Evolutionary conservation across 352 stramenopile species (phyloP), one percentile per base, ranked within the genome.

Genomic region (Phytophthora syringae): DNA sequence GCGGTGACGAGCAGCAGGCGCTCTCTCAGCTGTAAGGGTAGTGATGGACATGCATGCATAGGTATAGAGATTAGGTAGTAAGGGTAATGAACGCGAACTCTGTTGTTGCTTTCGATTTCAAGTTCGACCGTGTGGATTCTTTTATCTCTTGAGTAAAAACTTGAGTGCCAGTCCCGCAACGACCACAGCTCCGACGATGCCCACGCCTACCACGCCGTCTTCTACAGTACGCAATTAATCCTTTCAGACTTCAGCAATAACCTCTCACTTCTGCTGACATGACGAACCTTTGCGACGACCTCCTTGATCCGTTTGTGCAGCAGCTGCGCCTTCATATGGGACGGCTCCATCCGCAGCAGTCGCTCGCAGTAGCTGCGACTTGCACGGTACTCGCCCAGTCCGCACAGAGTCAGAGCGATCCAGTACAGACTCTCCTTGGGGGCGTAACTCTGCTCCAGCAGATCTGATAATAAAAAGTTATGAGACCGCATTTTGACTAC

Each of bases 271-370:
- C 24, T 32, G n/a, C n/a, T n/a, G n/a, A n/a, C 13, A 21, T 11
- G 4, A 44, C 60, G 15, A 28, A 89, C 83, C 84, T 70, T 88
- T 54, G 78, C 62, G 0, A 82, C 66, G 28, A 87, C 77, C 37
- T 92, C 82, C 43, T 92, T 90, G 58, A 94, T 88, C 47, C 82
- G 86, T 36, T 89, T 77, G 65, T 91, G 84, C 57, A 94, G 69
- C 51, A 84, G 62, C n/a, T 89, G 79, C 40, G 82, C 86, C 50
- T 86, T 90, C 52, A 78, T 77, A 60, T 94, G 80, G 32, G 72
- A 78, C 52, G 86, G 84, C 15, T 94, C 84, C 64, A 89, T 80
- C 47, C 80, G 80, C n/a, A 94, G 76, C 59, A 94, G 72, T 18
- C 74, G 76, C 65, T 94, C 86, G 70, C 82, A 92, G 51, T 90